Evolutionary conservation across 371 early-diverging fungal genomes (phyloP), one percentile per base, ranked within the genome.

Genomic region (Apophysomyces trapeziformis): DNA sequence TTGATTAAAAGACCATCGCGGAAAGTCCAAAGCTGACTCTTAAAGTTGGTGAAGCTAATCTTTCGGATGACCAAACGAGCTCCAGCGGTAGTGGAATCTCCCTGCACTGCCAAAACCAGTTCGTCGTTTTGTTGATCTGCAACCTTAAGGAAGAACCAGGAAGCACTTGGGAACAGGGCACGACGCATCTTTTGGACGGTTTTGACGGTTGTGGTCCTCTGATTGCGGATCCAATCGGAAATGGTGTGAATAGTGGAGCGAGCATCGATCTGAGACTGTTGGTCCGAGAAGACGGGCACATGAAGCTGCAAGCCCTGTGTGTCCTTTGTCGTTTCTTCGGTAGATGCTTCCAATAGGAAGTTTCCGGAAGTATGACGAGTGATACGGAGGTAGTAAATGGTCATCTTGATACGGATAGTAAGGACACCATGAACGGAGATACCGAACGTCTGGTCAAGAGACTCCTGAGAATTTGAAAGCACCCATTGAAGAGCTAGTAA

Each of bases 21-120:
- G 60, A 75, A 83, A 47, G 80, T 77, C 87, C 87, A 87, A n/a
- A 87, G 72, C 66, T 85, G 87, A 35, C 61, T 58, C 35, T 68
- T 67, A 65, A 71, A 78, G 35, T 68, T 56, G 37, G 69, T 69
- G 61, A 70, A 77, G 21, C 73, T 70, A 12, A 78, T 50, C 43
- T 72, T 75, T 21, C 68, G 61, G 26, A 76, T 57, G 26, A 74
- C 69, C 11, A 81, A 64, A 14, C 58, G 61, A 50, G 54, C n/a
- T 50, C 54, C 54, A 16, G 69, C 63, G 26, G 57, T 59, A 21
- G 60, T 39, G 37, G 73, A 63, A 35, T 63, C 66, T 9, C 64
- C 63, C 21, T 67, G 66, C 8, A 66, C 67, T 13, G 79, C 68
- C 32, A 82, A 68, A 38, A 79, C 77, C 9, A 75, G 61, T 9